Evolutionary conservation across 352 stramenopile genomes (phyloP).

Genomic region (Pythium dissotocum): DNA sequence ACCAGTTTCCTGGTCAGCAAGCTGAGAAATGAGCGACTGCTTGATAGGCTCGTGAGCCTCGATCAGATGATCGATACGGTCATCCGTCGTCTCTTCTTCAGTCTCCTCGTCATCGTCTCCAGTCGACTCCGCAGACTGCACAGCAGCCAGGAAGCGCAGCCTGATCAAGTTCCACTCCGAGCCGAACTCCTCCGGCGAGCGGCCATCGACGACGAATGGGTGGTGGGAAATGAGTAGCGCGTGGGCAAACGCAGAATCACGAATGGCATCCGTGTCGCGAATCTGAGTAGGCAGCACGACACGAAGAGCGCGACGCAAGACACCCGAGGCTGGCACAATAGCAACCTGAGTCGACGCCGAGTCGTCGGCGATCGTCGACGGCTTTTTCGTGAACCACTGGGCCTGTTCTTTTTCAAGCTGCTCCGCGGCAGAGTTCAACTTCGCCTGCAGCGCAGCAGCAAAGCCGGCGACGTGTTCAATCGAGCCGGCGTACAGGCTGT

Average conservation of each 20-base stretch:
- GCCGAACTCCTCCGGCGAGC: slow-evolving; percentile 45
- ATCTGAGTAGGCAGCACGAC: slow-evolving; percentile 51
- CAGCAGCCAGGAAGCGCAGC: slow-evolving; percentile 48
- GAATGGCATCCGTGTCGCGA: slow-evolving; percentile 35
- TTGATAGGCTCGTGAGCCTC: slow-evolving; percentile 68
- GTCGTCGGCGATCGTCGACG: slow-evolving; percentile 32
- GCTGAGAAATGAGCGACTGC: slow-evolving; percentile 44
- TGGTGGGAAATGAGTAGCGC: slow-evolving; percentile 70
- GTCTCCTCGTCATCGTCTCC: slow-evolving; percentile 56
- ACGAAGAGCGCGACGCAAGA: slow-evolving; percentile 63
- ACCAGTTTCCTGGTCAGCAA: slow-evolving; percentile 45
- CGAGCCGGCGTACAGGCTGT: slow-evolving; percentile 53
- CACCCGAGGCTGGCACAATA: slow-evolving; percentile 46
- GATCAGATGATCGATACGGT: slow-evolving; percentile 81
- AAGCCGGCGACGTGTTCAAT: slow-evolving; percentile 58
- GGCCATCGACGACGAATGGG: slow-evolving; percentile 68
- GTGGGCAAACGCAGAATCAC: slow-evolving; percentile 47
- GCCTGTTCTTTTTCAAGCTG: slow-evolving; percentile 37
- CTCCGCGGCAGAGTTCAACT: slow-evolving; percentile 44
- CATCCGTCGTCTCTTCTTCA: slow-evolving; percentile 45
- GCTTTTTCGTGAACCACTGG: slow-evolving; percentile 16
- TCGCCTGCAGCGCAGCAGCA: slow-evolving; percentile 55
- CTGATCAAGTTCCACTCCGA: slow-evolving; percentile 73
- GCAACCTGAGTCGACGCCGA: slow-evolving; percentile 16
- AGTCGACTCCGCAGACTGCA: slow-evolving; percentile 9